Conservation (phyloP, 2,329 filamentous ascomycete genomes). For the Hypoxylon sp. region DNA sequence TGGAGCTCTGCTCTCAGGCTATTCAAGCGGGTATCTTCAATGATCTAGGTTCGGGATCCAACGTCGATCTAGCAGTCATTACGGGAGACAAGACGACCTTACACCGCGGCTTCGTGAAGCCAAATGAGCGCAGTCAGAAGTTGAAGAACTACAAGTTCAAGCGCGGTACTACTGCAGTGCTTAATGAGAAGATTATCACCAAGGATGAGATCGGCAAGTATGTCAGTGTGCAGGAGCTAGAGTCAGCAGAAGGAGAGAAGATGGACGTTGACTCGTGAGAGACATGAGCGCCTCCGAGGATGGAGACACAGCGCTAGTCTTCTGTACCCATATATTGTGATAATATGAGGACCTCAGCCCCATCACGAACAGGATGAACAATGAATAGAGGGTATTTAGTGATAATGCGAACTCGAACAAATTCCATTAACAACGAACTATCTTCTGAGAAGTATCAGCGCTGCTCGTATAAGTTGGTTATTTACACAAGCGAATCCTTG, state of each 20-base stretch:
- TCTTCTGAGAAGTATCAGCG: neutral
- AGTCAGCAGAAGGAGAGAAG: slow-evolving; percentile 73
- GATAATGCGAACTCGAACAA: slow-evolving; percentile 1
- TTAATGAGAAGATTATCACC: slow-evolving; percentile 96
- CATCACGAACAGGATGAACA: neutral
- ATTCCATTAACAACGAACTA: neutral
- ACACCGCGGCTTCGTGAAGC: slow-evolving; percentile 91
- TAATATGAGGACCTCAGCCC: slow-evolving; percentile 36
- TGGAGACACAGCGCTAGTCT: slow-evolving; percentile 7
- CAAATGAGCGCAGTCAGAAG: slow-evolving; percentile 92
- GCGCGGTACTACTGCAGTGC: slow-evolving; percentile 91
- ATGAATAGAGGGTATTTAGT: slow-evolving; percentile 7
- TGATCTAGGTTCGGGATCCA: slow-evolving; percentile 95
- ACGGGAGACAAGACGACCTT: slow-evolving; percentile 94
- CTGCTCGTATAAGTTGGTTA: neutral
- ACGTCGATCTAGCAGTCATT: slow-evolving; percentile 97
- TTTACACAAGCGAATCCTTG: neutral
- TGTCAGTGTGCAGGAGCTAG: slow-evolving; percentile 88
- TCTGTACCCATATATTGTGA: slow-evolving; percentile 43
- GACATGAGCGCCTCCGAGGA: neutral
- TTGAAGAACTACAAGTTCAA: slow-evolving; percentile 92
- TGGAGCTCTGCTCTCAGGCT: slow-evolving; percentile 78
- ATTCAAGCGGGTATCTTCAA: slow-evolving; percentile 98
- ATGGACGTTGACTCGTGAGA: slow-evolving; percentile 76
- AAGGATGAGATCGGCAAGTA: slow-evolving; percentile 96